These are phyloP conservation scores for Thoreauomyces humboldtii DNA, from an alignment of 192 early-diverging fungal genomes.

Conservation along the genomic window DNA sequence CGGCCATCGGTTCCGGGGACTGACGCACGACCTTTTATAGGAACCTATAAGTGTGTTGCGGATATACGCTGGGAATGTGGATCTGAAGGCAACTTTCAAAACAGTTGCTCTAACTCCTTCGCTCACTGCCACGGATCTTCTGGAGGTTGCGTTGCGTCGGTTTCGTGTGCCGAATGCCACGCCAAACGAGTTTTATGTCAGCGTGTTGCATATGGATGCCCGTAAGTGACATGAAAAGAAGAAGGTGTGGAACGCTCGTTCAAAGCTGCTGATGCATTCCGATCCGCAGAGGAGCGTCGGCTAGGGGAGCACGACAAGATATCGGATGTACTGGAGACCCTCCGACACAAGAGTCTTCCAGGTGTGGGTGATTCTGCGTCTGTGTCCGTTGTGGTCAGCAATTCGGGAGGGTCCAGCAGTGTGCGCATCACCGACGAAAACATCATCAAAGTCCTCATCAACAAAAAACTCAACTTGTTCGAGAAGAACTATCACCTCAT, in stretches of 20 bases:
- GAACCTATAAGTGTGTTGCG: slow-evolving; percentile 49
- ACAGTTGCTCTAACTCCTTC: slow-evolving; percentile 40
- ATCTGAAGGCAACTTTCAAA: slow-evolving; percentile 53
- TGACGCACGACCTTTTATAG: no score
- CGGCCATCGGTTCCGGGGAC: no score
- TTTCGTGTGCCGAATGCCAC: slow-evolving; percentile 39
- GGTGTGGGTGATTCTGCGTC: slow-evolving; percentile 30
- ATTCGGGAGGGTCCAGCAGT: slow-evolving; percentile 7
- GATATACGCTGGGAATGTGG: slow-evolving; percentile 50
- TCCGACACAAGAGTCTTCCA: slow-evolving; percentile 39
- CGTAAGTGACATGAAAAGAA: slow-evolving; percentile 17
- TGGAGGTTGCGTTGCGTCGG: slow-evolving; percentile 33
- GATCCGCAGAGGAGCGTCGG: slow-evolving; percentile 40
- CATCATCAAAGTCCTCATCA: slow-evolving; percentile 53
- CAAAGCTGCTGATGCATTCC: neutral
- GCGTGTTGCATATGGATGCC: slow-evolving; percentile 48
- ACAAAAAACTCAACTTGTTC: slow-evolving; percentile 49
- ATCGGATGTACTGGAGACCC: slow-evolving; percentile 35
- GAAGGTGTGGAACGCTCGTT: neutral
- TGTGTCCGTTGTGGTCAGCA: slow-evolving; percentile 22
- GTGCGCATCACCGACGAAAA: slow-evolving; percentile 49
- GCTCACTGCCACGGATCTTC: slow-evolving; percentile 36
- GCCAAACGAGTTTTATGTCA: slow-evolving; percentile 41
- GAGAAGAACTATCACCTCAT: slow-evolving; percentile 48
- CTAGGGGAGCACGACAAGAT: slow-evolving; percentile 33